A percentile compares a stretch with the other conserved stretches of the same genome.
Conservation (phyloP, 2,329 filamentous ascomycete genomes). For the Colletotrichum destructivum region DNA sequence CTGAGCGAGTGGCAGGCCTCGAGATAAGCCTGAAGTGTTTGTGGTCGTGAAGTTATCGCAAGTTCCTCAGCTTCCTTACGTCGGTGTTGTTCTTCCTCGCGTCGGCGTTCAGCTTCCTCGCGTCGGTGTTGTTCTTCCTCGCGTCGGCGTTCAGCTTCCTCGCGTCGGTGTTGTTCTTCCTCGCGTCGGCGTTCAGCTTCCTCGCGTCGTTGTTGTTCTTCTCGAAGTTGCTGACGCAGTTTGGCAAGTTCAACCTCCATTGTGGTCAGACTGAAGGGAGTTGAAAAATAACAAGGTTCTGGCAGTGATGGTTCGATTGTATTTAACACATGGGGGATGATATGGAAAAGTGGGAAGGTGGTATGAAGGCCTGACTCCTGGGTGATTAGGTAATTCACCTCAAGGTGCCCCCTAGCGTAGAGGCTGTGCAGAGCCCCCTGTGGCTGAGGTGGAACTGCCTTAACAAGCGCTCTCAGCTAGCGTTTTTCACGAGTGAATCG, state of each 20-base stretch:
- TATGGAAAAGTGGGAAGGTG: too few species aligned
- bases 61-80: slow-evolving; percentile 48
- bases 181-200: too few species aligned
- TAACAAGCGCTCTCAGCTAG: too few species aligned
- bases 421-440: too few species aligned
- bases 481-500: too few species aligned
- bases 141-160: slow-evolving; percentile 50
- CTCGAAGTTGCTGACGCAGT: neutral
- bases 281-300: too few species aligned
- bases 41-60: slow-evolving; percentile 38
- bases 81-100: slow-evolving; percentile 8
- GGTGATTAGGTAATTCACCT: too few species aligned
- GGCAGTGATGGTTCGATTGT: too few species aligned
- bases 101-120: slow-evolving; percentile 49
- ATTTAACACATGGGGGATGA: too few species aligned
- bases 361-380: too few species aligned
- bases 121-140: slow-evolving; percentile 35
- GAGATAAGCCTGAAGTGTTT: slow-evolving; percentile 50
- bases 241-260: neutral
- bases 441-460: too few species aligned
- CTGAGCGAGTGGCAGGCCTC: slow-evolving; percentile 52
- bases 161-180: slow-evolving; percentile 36
- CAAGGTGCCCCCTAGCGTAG: too few species aligned
- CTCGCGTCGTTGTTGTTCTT: slow-evolving; percentile 11
- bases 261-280: neutral